Evolutionary conservation across 768 basidiomycete genomes (phyloP).

Genomic region (Kwoniella sp.): DNA sequence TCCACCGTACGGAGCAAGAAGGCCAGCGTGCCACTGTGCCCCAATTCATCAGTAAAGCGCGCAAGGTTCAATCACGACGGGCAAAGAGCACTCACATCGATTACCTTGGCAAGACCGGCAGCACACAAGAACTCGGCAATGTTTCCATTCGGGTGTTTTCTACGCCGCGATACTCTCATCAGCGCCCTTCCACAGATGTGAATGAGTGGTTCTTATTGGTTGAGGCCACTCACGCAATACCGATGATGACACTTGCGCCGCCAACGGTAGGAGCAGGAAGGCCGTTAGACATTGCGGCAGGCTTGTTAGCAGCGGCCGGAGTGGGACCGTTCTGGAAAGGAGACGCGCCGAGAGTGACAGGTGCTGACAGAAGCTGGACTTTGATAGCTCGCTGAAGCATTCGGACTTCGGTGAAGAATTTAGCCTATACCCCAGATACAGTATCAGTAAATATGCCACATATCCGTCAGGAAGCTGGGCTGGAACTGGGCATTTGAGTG

Average conservation of each 20-base stretch:
- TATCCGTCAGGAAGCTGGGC: neutral
- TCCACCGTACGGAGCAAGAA: slow-evolving; percentile 78
- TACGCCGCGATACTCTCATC: slow-evolving; percentile 12
- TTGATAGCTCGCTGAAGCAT: slow-evolving; percentile 55
- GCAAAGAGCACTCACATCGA: slow-evolving; percentile 63
- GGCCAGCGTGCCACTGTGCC: slow-evolving; percentile 83
- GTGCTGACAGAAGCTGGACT: slow-evolving; percentile 55
- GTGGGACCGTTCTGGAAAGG: slow-evolving; percentile 74
- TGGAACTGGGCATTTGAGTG: too few relatives aligned
- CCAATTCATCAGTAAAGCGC: neutral
- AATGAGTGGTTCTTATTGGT: neutral
- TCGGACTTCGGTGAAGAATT: slow-evolving; percentile 78
- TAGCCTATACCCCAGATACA: slow-evolving; percentile 64
- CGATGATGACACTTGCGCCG: slow-evolving; percentile 84
- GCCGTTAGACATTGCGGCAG: slow-evolving; percentile 47
- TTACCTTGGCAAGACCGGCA: slow-evolving; percentile 82
- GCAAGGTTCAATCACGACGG: neutral
- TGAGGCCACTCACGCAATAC: slow-evolving; percentile 58
- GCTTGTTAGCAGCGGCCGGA: slow-evolving; percentile 67
- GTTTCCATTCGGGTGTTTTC: slow-evolving; percentile 86
- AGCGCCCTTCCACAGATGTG: slow-evolving; percentile 55
- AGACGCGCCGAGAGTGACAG: slow-evolving; percentile 76
- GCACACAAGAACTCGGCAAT: slow-evolving; percentile 85
- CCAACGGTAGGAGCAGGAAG: slow-evolving; percentile 60
- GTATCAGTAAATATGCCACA: neutral